Evolutionary conservation across 2,329 filamentous ascomycete genomes (phyloP), one percentile per base, ranked within the genome.

Genomic region (Penicillium griseofulvum): DNA sequence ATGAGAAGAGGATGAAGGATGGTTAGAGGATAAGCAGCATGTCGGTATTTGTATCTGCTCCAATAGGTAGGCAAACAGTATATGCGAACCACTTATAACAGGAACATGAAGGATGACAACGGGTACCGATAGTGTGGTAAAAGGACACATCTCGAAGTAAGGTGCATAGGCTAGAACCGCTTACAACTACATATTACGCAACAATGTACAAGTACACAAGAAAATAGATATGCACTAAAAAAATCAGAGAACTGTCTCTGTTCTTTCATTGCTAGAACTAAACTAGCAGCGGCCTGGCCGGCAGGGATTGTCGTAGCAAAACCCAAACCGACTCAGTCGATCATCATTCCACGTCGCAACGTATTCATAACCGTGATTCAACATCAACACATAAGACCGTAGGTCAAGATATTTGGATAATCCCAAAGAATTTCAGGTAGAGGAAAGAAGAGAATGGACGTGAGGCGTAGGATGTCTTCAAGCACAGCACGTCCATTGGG

Each of bases 311-410:
- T 52, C 52, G 22, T 41, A 55, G 42, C 48, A 55, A 39, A 33
- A 36, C 43, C 49, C 44, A 34, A 36, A n/a, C 49, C 28, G 41
- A 17, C 33, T 28, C 38, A 33, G 43, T 55, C 58, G 58, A 55
- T 54, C 51, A 62, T 65, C 61, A 62, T 65, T 63, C 62, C 61
- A 46, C 63, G 63, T 65, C 58, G 48, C 62, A 64, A 62, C 59
- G 48, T 63, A 56, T 64, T 54, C 63, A 60, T 65, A 65, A 65
- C 52, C 60, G 53, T 65, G 56, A 62, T 59, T 60, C 59, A 64
- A 54, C 59, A 65, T 65, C 62, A 62, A 54, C 61, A 57, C 63
- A 58, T 65, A 62, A 65, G 45, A 55, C 41, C 29, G 48, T 48
- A 56, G 39, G 45, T 34, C 36, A 45, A 54, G 42, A 31, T 41